Base-by-base conservation (phyloP, 495 filamentous ascomycete species). In the Annulohypoxylon bovei region DNA sequence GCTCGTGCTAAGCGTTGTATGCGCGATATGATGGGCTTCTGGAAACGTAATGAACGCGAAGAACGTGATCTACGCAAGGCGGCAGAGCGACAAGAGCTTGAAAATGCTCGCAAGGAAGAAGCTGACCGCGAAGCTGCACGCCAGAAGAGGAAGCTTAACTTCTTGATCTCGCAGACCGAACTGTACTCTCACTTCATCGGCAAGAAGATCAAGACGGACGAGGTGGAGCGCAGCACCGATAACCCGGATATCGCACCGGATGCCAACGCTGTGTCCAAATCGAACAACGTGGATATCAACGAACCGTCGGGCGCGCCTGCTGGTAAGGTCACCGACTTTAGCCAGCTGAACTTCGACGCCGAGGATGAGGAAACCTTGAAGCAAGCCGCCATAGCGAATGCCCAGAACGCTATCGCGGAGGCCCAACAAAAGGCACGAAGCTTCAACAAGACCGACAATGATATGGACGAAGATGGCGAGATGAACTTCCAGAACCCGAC, bases 401-500 rank as follows among this genome's bases (percentile, higher is more conserved):
- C 95, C 3, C 96, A 98, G 75, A 93, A 93, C 75, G 96, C 96
- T 61, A 94, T 99, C 44, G 91, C 97, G 75, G 92, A 97, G 77
- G 95, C 96, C 12, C 93, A 97, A 76, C 89, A 94, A 77, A 93
- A 93, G 71, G 95, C 95, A 1, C 91, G 94, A 39, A 90, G 93
- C 9, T 99, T 99, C 83, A 95, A 98, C 81, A 86, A 89, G 65
- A 85, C 87, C 27, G 79, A 86, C 28, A 82, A 81, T 55, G 82
- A 88, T 53, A 81, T 91, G 72, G 90, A 92, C 65, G 91, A 90
- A 62, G 91, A 97, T 71, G 95, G 93, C 57, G 95, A 99, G 80
- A 92, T 99, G 91, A 98, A 98, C 81, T 99, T 99, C 88, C 95
- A 99, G 82, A 98, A 99, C 77, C 95, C 95, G 4, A 93, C 94